These are phyloP conservation scores for Cytospora paraplurivora DNA, from an alignment of 2,329 filamentous ascomycete species.

Conservation along the genomic window DNA sequence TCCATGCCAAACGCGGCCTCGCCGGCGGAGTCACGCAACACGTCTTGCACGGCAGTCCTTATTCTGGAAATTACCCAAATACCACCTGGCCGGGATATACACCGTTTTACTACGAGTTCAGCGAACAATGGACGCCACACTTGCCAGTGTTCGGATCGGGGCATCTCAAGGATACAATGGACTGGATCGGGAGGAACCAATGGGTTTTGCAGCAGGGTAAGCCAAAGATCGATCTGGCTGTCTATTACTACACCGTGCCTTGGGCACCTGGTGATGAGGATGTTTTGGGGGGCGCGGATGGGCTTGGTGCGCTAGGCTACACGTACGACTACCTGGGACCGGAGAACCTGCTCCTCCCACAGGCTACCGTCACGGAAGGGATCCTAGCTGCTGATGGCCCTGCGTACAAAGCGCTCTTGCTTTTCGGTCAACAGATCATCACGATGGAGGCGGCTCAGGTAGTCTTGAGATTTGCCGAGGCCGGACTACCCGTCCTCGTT, in stretches of 20 bases:
- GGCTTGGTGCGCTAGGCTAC: conserved; percentile 36
- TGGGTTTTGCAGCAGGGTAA: conserved; percentile 43
- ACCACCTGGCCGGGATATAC: conserved; percentile 54
- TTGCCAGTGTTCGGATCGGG: conserved; percentile 47
- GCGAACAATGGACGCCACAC: conserved; percentile 42
- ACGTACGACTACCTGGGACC: conserved; percentile 49
- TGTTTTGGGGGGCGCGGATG: conserved; percentile 9
- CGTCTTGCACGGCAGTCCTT: conserved; percentile 48
- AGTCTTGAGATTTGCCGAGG: conserved; percentile 40
- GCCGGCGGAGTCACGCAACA: conserved; percentile 46
- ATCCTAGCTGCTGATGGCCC: conserved; percentile 43
- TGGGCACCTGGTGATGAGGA: conserved; percentile 32
- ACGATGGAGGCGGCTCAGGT: conserved; percentile 39
- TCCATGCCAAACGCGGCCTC: conserved; percentile 42
- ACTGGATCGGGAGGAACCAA: conserved; percentile 43
- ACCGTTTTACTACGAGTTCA: conserved; percentile 46
- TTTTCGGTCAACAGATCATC: conserved; percentile 41
- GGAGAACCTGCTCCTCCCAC: conserved; percentile 44
- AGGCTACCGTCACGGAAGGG: conserved; percentile 41
- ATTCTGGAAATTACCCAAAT: conserved; percentile 44
- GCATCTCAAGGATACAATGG: conserved; percentile 36
- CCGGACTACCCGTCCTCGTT: conserved; percentile 47
- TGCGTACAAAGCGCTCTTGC: conserved; percentile 46
- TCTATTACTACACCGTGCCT: conserved; percentile 36
- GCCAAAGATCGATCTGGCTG: conserved; percentile 44